Evolutionary conservation across 1,139 yeast genomes (phyloP).

Genomic region (Pichia sp.): DNA sequence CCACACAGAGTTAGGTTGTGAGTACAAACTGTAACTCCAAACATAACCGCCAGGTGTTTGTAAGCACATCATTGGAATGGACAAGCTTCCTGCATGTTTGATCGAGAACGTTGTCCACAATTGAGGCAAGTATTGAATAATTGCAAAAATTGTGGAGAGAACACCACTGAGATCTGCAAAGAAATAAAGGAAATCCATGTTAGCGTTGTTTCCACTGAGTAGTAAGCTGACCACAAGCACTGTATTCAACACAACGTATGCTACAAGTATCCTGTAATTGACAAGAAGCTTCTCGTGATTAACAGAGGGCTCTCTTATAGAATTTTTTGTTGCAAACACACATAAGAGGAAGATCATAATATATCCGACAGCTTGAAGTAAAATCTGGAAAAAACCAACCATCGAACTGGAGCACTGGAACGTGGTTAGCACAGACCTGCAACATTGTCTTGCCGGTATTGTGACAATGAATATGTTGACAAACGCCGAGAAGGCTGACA

Average conservation of each 20-base stretch:
- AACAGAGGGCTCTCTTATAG: conserved; percentile 38
- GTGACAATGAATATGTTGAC: conserved; percentile 62
- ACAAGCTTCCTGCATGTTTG: conserved; percentile 75
- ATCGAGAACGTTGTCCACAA: conserved; percentile 59
- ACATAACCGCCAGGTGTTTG: conserved; percentile 89
- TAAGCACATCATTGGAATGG: conserved; percentile 74
- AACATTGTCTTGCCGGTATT: conserved; percentile 47
- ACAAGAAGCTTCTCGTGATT: conserved; percentile 38
- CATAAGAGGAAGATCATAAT: conserved; percentile 51
- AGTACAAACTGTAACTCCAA: conserved; percentile 64
- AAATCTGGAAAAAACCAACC: conserved; percentile 63
- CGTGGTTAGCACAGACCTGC: conserved; percentile 32
- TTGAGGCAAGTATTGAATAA: conserved; percentile 77
- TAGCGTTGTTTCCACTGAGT: conserved; percentile 12
- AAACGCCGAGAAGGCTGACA: conserved; percentile 64
- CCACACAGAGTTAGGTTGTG: conserved; percentile 77
- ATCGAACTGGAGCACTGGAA: conserved; percentile 68
- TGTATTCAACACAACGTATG: conserved; percentile 20
- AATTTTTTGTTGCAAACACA: conserved; percentile 38
- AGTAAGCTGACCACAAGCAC: conserved; percentile 19
- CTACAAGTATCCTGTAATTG: conserved; percentile 31
- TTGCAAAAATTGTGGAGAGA: conserved; percentile 53
- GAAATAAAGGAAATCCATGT: conserved; percentile 8
- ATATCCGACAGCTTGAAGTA: conserved; percentile 61
- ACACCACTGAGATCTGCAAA: conserved; percentile 60